phyloP scores from a whole-genome alignment of 2,329 filamentous ascomycete species.

The Parafenestella ontariensis region DNA sequence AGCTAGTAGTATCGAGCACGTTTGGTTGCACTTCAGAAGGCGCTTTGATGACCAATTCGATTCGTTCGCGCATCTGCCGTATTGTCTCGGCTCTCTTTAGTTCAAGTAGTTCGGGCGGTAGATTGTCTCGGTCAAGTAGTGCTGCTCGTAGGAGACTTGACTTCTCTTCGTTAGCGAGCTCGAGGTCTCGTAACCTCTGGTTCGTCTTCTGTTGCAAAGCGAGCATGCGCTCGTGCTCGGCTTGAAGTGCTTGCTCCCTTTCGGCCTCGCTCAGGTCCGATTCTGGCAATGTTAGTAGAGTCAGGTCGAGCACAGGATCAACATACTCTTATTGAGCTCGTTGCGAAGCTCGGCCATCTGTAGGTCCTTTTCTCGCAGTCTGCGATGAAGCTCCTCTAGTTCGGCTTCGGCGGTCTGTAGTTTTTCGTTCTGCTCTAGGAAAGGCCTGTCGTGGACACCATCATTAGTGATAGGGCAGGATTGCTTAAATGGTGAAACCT shows the following conservation, averaged over 20 bases:
- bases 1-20: constrained; percentile 39
- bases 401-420: constrained; percentile 45
- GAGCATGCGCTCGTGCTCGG: constrained; percentile 46
- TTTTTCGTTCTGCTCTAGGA: constrained; percentile 49
- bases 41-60: constrained; percentile 40
- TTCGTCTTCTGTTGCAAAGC: constrained; percentile 44
- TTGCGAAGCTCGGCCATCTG: constrained; percentile 47
- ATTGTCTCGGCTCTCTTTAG: constrained; percentile 42
- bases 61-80: constrained; percentile 42
- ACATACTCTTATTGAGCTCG: constrained; percentile 44
- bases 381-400: constrained; percentile 44
- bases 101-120: constrained; percentile 42
- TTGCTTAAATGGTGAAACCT: neutral
- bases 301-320: neutral
- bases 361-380: constrained; percentile 44
- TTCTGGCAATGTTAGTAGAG: constrained; percentile 21
- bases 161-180: constrained; percentile 47
- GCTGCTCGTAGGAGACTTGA: constrained; percentile 42
- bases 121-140: constrained; percentile 41
- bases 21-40: constrained; percentile 41
- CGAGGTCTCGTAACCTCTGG: constrained; percentile 43
- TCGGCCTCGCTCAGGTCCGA: constrained; percentile 40
- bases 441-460: constrained; percentile 30
- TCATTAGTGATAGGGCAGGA: neutral
- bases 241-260: constrained; percentile 38